These are phyloP conservation scores for Neopestalotiopsis sp. DNA, from an alignment of 2,329 filamentous ascomycete species.

Conservation along the genomic window DNA sequence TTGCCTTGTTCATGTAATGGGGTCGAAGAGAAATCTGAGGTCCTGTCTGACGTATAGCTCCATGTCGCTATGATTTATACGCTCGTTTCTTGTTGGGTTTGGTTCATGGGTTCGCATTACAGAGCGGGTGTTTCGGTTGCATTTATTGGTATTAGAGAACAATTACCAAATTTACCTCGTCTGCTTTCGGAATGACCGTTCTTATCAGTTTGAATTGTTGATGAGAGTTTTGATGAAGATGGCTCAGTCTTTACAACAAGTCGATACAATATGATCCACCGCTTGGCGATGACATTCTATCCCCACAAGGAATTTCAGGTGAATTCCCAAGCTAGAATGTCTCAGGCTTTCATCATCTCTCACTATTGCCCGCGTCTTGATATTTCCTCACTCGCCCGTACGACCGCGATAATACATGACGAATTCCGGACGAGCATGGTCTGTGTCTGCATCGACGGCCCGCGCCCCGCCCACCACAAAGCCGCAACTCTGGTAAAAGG, in stretches of 20 bases:
- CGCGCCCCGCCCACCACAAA: constrained; percentile 30
- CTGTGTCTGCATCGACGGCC: constrained; percentile 11
- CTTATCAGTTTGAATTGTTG: too few species aligned
- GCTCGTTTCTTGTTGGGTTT: neutral
- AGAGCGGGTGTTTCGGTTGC: constrained; percentile 2
- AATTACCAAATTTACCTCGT: neutral
- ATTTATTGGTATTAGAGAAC: neutral
- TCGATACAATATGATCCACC: too few species aligned
- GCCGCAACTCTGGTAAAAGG: constrained; percentile 41
- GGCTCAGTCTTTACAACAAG: too few species aligned
- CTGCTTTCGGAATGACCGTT: too few species aligned
- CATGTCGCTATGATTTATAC: neutral
- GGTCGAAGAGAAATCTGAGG: neutral
- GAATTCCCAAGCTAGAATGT: too few species aligned
- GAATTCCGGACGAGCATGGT: constrained; percentile 21
- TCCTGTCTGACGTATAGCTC: neutral
- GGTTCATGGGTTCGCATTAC: neutral
- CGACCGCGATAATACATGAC: constrained; percentile 26
- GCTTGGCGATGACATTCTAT: too few species aligned
- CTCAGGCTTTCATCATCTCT: neutral
- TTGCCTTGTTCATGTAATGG: constrained; percentile 17
- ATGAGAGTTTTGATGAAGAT: too few species aligned
- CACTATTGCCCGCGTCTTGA: neutral
- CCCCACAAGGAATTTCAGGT: too few species aligned
- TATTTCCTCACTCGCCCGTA: neutral